These are phyloP conservation scores for Flaveria floridana DNA, from an alignment of 140 eudicot genomes.

Conservation along the genomic window DNA sequence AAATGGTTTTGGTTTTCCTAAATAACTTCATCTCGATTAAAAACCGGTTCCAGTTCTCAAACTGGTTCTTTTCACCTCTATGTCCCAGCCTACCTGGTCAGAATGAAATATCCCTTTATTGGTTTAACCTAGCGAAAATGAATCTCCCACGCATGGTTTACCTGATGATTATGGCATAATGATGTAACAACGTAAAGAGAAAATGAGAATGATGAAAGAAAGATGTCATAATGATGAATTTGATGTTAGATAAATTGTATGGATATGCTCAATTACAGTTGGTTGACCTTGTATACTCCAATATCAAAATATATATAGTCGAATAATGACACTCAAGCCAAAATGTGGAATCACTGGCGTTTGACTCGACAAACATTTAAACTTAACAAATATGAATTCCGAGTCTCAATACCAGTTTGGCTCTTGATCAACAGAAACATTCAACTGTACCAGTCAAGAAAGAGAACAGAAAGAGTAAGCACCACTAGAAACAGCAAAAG, in stretches of 20 bases:
- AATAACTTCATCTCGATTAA: too few species aligned
- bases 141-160: not conserved
- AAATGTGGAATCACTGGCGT: not conserved
- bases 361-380: constrained; percentile 2
- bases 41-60: too few species aligned
- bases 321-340: not conserved
- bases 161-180: not conserved
- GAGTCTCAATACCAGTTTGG: not conserved
- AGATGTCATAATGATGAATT: not conserved
- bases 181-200: not conserved
- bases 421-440: not conserved
- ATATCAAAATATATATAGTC: not conserved
- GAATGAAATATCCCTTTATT: too few species aligned
- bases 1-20: too few species aligned
- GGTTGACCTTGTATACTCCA: not conserved
- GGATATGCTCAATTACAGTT: not conserved
- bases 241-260: not conserved
- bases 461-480: constrained; percentile 71
- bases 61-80: too few species aligned
- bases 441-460: constrained; percentile 83
- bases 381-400: constrained; percentile 3
- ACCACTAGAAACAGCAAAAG: constrained; percentile 73
- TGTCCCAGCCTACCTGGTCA: too few species aligned
- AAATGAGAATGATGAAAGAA: not conserved
- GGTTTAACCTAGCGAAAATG: too few species aligned